These are phyloP conservation scores for Knufia fluminis DNA, from an alignment of 2,329 filamentous ascomycete genomes.

Conservation along the genomic window DNA sequence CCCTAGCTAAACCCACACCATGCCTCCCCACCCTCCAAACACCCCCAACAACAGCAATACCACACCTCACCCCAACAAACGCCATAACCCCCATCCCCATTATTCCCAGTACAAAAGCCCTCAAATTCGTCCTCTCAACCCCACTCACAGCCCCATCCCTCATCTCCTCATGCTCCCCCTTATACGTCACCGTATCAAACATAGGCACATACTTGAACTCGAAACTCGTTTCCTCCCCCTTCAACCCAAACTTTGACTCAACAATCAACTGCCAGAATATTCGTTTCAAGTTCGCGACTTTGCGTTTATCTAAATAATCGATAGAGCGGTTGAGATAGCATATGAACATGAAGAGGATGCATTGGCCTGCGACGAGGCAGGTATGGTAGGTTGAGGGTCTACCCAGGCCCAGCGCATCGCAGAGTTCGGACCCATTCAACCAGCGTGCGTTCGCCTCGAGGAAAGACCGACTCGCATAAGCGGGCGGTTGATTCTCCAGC, in stretches of 20 bases:
- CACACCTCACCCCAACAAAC: conserved; percentile 14
- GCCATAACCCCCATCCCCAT: conserved; percentile 10
- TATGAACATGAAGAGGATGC: conserved; percentile 50
- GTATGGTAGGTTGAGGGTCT: conserved; percentile 23
- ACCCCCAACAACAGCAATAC: background rate
- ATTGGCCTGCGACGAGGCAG: conserved; percentile 33
- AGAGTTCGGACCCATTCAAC: conserved; percentile 32
- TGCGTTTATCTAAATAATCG: conserved; percentile 39
- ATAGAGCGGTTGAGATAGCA: conserved; percentile 40
- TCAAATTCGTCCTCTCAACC: conserved; percentile 20
- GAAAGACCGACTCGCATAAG: conserved; percentile 29
- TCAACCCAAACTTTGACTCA: conserved; percentile 54
- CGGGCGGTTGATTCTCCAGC: conserved; percentile 30
- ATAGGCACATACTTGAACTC: conserved; percentile 63
- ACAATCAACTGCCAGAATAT: conserved; percentile 53
- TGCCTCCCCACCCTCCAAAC: background rate
- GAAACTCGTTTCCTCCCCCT: conserved; percentile 52
- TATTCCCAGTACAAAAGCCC: conserved; percentile 17
- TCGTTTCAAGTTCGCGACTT: conserved; percentile 44
- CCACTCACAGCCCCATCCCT: conserved; percentile 20
- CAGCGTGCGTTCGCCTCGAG: conserved; percentile 32
- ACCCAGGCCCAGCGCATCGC: conserved; percentile 29
- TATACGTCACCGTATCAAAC: conserved; percentile 38
- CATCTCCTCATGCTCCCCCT: conserved; percentile 31
- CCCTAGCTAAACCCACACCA: background rate